Conservation (phyloP, 495 filamentous ascomycete species). For the Pyrenula massariospora region DNA sequence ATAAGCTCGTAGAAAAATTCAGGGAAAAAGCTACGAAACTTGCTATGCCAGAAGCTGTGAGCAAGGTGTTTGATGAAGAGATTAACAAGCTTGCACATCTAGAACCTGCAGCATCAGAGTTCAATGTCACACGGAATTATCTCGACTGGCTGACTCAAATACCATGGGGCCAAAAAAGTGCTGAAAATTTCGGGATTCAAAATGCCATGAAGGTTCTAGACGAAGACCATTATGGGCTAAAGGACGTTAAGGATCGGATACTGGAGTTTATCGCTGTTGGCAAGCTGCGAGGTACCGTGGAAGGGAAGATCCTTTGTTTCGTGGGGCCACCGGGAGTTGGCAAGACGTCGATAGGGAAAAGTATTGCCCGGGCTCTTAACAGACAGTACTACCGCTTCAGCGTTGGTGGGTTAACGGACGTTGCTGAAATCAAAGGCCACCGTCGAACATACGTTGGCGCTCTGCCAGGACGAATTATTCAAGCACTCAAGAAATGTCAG, state of each 20-base stretch:
- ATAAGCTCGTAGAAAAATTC: conserved; percentile 94
- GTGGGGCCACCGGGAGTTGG: conserved; percentile 94
- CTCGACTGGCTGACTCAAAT: conserved; percentile 98
- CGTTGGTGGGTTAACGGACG: conserved; percentile 91
- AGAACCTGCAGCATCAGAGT: conserved; percentile 90
- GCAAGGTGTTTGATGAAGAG: conserved; percentile 97
- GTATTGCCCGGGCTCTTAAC: conserved; percentile 87
- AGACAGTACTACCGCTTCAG: conserved; percentile 96
- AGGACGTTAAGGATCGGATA: conserved; percentile 98
- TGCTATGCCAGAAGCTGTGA: conserved; percentile 91
- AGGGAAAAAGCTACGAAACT: conserved; percentile 89
- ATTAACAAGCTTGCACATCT: conserved; percentile 92
- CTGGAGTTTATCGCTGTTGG: conserved; percentile 98
- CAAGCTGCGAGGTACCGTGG: conserved; percentile 91
- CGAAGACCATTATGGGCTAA: conserved; percentile 93
- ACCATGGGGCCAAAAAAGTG: conserved; percentile 91
- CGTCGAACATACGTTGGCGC: conserved; percentile 94
- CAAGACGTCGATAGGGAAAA: conserved; percentile 98
- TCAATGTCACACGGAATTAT: conserved; percentile 99
- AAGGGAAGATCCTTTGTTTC: conserved; percentile 97
- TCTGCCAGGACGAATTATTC: conserved; percentile 90
- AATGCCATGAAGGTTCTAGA: conserved; percentile 86
- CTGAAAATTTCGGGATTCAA: conserved; percentile 90
- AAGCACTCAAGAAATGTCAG: conserved; percentile 97
- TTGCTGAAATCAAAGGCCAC: conserved; percentile 99